A percentile compares a stretch with the other conserved stretches of the same genome.
Conservation (phyloP, 129 eudicot genomes). For the Chrysanthemum makinoi region DNA sequence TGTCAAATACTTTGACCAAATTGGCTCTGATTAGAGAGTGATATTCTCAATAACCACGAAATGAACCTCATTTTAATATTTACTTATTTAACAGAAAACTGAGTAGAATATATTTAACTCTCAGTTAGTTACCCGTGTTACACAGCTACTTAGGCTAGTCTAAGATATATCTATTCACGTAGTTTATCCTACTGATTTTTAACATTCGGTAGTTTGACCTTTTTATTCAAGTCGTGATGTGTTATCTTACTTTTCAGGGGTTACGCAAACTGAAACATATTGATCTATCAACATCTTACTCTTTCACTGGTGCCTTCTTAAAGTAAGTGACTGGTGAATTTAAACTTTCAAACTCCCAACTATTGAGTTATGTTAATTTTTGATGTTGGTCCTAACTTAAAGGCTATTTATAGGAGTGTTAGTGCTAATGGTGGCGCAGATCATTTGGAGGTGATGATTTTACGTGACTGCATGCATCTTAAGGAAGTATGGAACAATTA, state of each 20-base stretch:
- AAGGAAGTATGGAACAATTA: conserved; percentile 54
- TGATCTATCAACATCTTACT: conserved; percentile 78
- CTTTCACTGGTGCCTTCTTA: conserved; percentile 78
- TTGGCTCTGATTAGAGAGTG: no score
- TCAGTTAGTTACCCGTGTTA: no score
- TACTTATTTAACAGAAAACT: no score
- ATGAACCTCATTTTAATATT: no score
- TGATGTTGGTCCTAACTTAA: neutral
- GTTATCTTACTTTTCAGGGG: conserved; percentile 50
- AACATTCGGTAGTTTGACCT: conserved; percentile 5
- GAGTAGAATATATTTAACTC: no score
- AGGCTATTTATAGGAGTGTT: conserved; percentile 48
- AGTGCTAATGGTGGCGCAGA: conserved; percentile 52
- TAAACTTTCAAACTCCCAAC: neutral
- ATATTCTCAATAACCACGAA: no score
- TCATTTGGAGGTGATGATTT: conserved; percentile 63
- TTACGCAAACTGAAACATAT: conserved; percentile 63
- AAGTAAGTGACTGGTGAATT: conserved; percentile 39
- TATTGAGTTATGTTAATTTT: neutral
- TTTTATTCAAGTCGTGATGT: conserved; percentile 1
- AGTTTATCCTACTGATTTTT: neutral
- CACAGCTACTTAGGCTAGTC: no score
- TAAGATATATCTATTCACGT: neutral
- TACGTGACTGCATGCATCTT: conserved; percentile 81
- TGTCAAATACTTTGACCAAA: no score